phyloP scores from a whole-genome alignment of 2,329 filamentous ascomycete species.

The Botrytis fragariae region DNA sequence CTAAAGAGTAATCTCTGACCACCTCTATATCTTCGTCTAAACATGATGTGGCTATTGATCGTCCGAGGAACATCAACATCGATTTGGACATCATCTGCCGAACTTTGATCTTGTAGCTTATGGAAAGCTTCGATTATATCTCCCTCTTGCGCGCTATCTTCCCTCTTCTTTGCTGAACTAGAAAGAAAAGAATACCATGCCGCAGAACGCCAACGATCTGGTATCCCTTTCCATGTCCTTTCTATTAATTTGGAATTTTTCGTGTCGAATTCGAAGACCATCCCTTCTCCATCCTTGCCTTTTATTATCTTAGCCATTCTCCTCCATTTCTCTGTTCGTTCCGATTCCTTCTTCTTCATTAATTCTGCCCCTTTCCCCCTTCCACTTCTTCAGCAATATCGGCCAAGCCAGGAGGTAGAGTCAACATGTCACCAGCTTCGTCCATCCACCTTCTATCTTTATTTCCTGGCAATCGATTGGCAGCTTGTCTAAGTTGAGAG shows the following conservation, averaged over 20 bases:
- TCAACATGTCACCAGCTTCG: constrained; percentile 66
- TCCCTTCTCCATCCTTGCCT: constrained; percentile 53
- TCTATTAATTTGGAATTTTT: constrained; percentile 82
- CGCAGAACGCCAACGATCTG: constrained; percentile 87
- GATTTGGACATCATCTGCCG: constrained; percentile 92
- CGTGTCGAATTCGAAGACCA: constrained; percentile 75
- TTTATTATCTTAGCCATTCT: constrained; percentile 61
- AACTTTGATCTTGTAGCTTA: constrained; percentile 68
- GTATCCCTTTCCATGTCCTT: constrained; percentile 96
- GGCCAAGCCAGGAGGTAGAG: constrained; percentile 55
- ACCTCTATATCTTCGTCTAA: constrained; percentile 83
- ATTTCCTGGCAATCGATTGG: constrained; percentile 60
- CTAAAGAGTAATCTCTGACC: constrained; percentile 90
- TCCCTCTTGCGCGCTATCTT: constrained; percentile 63
- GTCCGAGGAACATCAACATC: constrained; percentile 95
- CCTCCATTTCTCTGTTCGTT: constrained; percentile 64
- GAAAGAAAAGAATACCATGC: constrained; percentile 94
- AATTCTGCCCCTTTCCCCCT: constrained; percentile 51
- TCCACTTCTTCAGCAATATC: constrained; percentile 56
- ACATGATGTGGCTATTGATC: constrained; percentile 97
- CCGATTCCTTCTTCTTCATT: constrained; percentile 61
- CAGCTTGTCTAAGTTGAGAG: constrained; percentile 53
- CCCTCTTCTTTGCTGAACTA: constrained; percentile 66
- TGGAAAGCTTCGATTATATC: constrained; percentile 71
- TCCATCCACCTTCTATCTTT: constrained; percentile 60